Evolutionary conservation across 2,329 filamentous ascomycete genomes (phyloP), one percentile per base, ranked within the genome.

Genomic region (Fusarium sp.): DNA sequence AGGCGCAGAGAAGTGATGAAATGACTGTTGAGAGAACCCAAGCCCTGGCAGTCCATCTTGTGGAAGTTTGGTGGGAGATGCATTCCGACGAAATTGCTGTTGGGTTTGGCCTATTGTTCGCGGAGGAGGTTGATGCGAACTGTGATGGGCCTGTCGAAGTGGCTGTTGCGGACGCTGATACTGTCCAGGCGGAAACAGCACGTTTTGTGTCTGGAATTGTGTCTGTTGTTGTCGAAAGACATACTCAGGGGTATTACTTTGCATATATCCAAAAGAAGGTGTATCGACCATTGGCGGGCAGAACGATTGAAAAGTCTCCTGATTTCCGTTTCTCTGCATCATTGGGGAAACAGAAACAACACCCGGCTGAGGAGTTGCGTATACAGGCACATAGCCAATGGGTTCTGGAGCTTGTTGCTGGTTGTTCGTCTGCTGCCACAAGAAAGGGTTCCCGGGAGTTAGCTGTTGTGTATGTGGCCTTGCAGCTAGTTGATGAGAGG

Each of bases 251-350:
- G 48, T 34, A n/a, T 61, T 13, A 6, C 18, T 14, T 28, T 18
- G 33, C 13, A 33, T 18, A 17, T 56, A 40, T n/a, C 52, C 24
- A 13, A 34, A 46, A 24, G 66, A 42, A 40, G 20, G 11, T 40
- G 22, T n/a, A 7, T 10, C 36, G 14, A 6, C 18, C 9, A 33
- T 33, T 11, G 57, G 6, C 8, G 39, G 13, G 20, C 51, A 28
- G 17, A 36, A 38, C 14, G 43, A 39, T 43, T 20, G 43, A 36
- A 34, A 8, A 17, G 20, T 20, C 17, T 24, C 38, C 11, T 36
- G 52, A 43, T 39, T 38, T 17, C 24, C 31, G 28, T 48, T 40
- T 28, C 53, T 52, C 36, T 45, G 66, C 17, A 53, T 17, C 8
- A 15, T 40, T 10, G 22, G 40, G n/a, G 31, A 18, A 10, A 45